phyloP scores from a whole-genome alignment of 768 basidiomycete genomes.

The Lanmaoa pseudosensibilis region DNA sequence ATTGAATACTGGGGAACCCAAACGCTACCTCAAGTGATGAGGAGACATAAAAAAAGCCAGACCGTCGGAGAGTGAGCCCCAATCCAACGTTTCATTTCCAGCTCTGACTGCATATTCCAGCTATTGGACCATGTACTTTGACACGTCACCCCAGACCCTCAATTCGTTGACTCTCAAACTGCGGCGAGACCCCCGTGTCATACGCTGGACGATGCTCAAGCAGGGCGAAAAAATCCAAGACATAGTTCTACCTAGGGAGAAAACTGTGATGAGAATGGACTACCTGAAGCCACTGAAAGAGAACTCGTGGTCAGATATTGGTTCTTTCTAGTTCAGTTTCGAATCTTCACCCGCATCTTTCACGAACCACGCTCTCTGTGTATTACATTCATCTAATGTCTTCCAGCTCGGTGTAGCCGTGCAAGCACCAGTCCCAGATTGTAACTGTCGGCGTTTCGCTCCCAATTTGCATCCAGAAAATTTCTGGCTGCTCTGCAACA shows the following conservation, averaged over 20 bases:
- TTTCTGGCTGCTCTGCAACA: background rate
- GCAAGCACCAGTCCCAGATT: background rate
- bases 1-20: constrained; percentile 75
- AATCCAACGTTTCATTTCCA: background rate
- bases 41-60: constrained; percentile 55
- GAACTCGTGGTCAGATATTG: constrained; percentile 30
- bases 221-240: constrained; percentile 73
- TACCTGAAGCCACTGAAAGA: constrained; percentile 21
- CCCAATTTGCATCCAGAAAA: background rate
- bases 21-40: constrained; percentile 74
- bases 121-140: constrained; percentile 91
- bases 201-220: constrained; percentile 81
- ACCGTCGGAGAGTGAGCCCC: constrained; percentile 72
- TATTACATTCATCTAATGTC: constrained; percentile 1
- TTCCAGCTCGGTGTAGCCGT: background rate
- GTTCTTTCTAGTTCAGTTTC: constrained; percentile 9
- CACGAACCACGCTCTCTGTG: background rate
- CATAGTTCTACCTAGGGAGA: constrained; percentile 53
- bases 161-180: constrained; percentile 63
- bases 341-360: background rate
- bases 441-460: background rate
- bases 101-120: constrained; percentile 40
- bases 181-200: constrained; percentile 76
- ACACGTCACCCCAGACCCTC: constrained; percentile 74
- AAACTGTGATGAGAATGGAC: constrained; percentile 37